Conservation (phyloP, 768 basidiomycete species). For the Coprinopsis sp. region DNA sequence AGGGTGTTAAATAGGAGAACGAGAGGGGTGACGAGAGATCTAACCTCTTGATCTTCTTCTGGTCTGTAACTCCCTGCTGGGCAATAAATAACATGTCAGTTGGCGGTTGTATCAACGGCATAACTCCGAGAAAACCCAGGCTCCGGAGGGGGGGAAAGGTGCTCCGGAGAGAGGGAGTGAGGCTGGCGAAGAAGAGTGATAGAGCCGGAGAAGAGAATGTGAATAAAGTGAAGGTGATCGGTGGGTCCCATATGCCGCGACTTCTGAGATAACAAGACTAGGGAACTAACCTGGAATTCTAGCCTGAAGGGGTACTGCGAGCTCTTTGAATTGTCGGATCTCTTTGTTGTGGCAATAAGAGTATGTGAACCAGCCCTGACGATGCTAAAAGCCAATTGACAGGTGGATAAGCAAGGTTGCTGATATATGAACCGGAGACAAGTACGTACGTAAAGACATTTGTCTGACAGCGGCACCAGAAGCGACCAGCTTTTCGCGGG, state of each 20-base stretch:
- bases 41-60: slow-evolving; percentile 80
- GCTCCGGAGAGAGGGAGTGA: no score
- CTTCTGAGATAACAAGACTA: not conserved
- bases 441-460: slow-evolving; percentile 77
- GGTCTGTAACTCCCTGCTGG: slow-evolving; percentile 65
- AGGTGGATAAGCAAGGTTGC: slow-evolving; percentile 24
- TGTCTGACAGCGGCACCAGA: slow-evolving; percentile 71
- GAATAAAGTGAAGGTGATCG: slow-evolving; percentile 5
- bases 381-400: slow-evolving; percentile 46
- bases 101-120: slow-evolving; percentile 10
- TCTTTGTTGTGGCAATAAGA: slow-evolving; percentile 93
- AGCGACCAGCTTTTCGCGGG: slow-evolving; percentile 80
- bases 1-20: slow-evolving; percentile 18
- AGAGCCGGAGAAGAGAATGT: slow-evolving; percentile 8
- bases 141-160: slow-evolving; percentile 7
- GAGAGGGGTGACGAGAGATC: slow-evolving; percentile 27
- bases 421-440: slow-evolving; percentile 22
- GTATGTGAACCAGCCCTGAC: slow-evolving; percentile 96
- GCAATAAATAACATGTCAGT: slow-evolving; percentile 17
- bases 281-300: slow-evolving; percentile 54
- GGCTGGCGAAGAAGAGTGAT: slow-evolving; percentile 8
- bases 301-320: slow-evolving; percentile 56
- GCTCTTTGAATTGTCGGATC: slow-evolving; percentile 94
- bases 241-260: slow-evolving; percentile 5
- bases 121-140: slow-evolving; percentile 6